These are phyloP conservation scores for Colletotrichum sansevieriae DNA, from an alignment of 2,329 filamentous ascomycete genomes.

Conservation along the genomic window DNA sequence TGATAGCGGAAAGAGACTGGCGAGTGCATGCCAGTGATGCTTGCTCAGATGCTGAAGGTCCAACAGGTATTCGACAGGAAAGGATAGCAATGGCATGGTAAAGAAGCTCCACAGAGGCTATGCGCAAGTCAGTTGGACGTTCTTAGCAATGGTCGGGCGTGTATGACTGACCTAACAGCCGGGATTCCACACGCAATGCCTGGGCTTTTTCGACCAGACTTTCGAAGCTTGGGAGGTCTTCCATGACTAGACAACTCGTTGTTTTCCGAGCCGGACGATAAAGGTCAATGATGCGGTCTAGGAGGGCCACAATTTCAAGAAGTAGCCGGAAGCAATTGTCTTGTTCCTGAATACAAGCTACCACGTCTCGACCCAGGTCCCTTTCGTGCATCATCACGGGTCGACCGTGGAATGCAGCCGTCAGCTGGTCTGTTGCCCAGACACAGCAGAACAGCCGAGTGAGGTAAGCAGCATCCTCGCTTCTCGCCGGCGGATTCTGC, in stretches of 20 bases:
- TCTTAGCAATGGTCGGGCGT: too few relatives aligned
- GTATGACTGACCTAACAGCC: constrained; percentile 41
- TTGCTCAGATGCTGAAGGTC: constrained; percentile 35
- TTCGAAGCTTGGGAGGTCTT: constrained; percentile 29
- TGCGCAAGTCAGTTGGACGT: not conserved
- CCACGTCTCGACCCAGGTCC: constrained; percentile 44
- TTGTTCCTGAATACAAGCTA: constrained; percentile 43
- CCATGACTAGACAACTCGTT: constrained; percentile 31
- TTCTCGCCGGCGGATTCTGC: constrained; percentile 44
- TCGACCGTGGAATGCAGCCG: constrained; percentile 45
- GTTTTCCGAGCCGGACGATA: constrained; percentile 43
- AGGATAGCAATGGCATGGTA: constrained; percentile 45
- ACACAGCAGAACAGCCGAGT: constrained; percentile 46
- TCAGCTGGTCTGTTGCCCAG: constrained; percentile 45
- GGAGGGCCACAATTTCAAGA: constrained; percentile 43
- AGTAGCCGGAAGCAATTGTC: constrained; percentile 44
- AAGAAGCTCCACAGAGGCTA: constrained; percentile 44
- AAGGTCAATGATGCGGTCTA: constrained; percentile 44
- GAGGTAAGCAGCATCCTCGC: constrained; percentile 33
- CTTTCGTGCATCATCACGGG: constrained; percentile 45
- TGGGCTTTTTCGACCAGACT: constrained; percentile 29
- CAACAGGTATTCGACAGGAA: constrained; percentile 39
- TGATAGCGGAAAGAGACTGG: constrained; percentile 44
- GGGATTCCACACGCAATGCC: constrained; percentile 41
- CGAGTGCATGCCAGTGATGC: constrained; percentile 30